These are phyloP conservation scores for Tricholoma saponaceum DNA, from an alignment of 768 basidiomycete species.

Conservation along the genomic window DNA sequence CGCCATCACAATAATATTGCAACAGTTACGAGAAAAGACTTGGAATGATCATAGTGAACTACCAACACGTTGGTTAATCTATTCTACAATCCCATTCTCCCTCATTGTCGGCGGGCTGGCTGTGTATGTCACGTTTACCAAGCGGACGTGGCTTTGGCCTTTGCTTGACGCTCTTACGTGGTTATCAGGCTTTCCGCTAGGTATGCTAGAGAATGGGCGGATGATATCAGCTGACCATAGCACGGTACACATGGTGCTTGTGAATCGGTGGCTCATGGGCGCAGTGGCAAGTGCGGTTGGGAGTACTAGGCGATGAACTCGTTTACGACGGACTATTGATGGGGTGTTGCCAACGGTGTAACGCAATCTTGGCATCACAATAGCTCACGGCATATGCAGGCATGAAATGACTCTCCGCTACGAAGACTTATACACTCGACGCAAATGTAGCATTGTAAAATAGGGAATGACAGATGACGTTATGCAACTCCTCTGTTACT, in stretches of 20 bases:
- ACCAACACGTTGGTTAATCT: constrained; percentile 17
- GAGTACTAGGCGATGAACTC: constrained; percentile 4
- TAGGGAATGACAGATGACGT: background rate
- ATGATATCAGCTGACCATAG: constrained; percentile 19
- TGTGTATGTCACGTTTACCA: constrained; percentile 8
- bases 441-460: background rate
- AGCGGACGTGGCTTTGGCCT: constrained; percentile 17
- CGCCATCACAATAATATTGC: constrained; percentile 7
- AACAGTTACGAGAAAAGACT: constrained; percentile 15
- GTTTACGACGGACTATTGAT: background rate
- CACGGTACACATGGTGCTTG: constrained; percentile 18
- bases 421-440: background rate
- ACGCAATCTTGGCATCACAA: background rate
- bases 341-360: background rate
- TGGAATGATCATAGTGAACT: constrained; percentile 16
- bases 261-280: constrained; percentile 25
- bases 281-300: constrained; percentile 23
- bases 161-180: constrained; percentile 21
- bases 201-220: constrained; percentile 23
- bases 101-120: constrained; percentile 16
- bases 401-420: background rate
- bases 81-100: constrained; percentile 15
- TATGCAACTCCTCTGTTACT: constrained; percentile 6
- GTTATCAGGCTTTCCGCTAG: constrained; percentile 22
- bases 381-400: background rate